These are phyloP conservation scores for Paecilomyces formosus DNA, from an alignment of 2,329 filamentous ascomycete species.

Conservation along the genomic window DNA sequence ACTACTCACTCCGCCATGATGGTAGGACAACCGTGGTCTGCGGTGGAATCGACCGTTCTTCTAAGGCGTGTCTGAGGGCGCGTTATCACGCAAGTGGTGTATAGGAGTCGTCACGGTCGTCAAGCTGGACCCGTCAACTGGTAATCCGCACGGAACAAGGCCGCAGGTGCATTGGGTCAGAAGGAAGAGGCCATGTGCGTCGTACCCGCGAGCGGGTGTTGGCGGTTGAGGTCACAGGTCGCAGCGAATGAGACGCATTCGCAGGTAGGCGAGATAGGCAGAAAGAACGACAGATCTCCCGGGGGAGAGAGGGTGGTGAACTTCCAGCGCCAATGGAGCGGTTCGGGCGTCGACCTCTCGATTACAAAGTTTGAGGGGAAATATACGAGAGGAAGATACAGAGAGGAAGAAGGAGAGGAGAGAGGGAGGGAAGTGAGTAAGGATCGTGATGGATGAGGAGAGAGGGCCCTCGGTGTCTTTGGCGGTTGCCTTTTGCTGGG, in stretches of 20 bases:
- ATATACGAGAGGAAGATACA: no score
- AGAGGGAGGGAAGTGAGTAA: background rate
- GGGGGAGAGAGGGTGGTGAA: background rate
- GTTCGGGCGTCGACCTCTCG: background rate
- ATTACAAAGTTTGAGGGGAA: background rate
- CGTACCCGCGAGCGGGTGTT: background rate
- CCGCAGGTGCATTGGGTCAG: background rate
- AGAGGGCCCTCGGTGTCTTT: background rate
- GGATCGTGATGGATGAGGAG: background rate
- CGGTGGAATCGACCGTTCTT: background rate
- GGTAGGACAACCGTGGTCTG: constrained; percentile 4
- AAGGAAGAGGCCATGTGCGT: background rate
- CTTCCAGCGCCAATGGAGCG: background rate
- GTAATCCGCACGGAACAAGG: background rate
- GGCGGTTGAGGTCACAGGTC: background rate
- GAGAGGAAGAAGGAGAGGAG: no score
- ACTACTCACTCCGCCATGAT: constrained; percentile 33
- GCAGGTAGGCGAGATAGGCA: background rate
- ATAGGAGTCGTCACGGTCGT: background rate
- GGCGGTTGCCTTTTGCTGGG: background rate
- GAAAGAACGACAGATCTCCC: background rate
- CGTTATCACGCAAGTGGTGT: background rate
- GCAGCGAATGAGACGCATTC: background rate
- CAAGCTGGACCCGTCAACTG: background rate
- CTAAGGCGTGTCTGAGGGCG: background rate